phyloP scores from a whole-genome alignment of 495 filamentous ascomycete genomes.

The Xylaria curta region DNA sequence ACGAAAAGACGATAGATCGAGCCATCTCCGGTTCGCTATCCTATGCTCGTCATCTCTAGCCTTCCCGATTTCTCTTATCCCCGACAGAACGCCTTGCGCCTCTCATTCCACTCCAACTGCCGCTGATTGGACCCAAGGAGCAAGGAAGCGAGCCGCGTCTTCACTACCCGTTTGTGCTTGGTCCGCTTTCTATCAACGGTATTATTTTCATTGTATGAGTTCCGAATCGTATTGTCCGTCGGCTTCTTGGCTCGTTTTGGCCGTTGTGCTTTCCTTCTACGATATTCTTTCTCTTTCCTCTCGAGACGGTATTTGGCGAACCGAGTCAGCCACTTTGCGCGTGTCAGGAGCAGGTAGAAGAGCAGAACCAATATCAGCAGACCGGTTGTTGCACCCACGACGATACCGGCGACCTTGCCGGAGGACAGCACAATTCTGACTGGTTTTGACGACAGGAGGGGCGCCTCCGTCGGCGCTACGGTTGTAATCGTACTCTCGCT shows the following conservation, averaged over 20 bases:
- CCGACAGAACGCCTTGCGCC: neutral
- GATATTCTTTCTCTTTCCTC: neutral
- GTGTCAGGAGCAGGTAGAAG: constrained; percentile 20
- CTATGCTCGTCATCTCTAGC: neutral
- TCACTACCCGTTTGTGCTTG: neutral
- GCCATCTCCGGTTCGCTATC: neutral
- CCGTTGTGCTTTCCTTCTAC: neutral
- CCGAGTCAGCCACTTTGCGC: constrained; percentile 1
- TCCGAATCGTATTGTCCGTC: neutral
- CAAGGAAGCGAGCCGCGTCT: neutral
- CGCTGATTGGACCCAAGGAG: neutral
- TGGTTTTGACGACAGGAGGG: neutral
- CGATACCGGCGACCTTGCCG: constrained; percentile 4
- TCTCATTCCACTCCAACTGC: neutral
- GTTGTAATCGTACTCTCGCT: neutral
- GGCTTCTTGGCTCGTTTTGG: neutral
- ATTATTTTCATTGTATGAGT: neutral
- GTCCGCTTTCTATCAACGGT: neutral
- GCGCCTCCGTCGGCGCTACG: neutral
- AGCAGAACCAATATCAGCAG: constrained; percentile 15
- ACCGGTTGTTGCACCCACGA: constrained; percentile 3
- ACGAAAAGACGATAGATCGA: neutral
- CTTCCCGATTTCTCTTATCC: neutral
- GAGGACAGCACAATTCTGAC: neutral
- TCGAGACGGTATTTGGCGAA: neutral